These are phyloP conservation scores for Tetrapisispora phaffii DNA, from an alignment of 805 yeast genomes.

Conservation along the genomic window DNA sequence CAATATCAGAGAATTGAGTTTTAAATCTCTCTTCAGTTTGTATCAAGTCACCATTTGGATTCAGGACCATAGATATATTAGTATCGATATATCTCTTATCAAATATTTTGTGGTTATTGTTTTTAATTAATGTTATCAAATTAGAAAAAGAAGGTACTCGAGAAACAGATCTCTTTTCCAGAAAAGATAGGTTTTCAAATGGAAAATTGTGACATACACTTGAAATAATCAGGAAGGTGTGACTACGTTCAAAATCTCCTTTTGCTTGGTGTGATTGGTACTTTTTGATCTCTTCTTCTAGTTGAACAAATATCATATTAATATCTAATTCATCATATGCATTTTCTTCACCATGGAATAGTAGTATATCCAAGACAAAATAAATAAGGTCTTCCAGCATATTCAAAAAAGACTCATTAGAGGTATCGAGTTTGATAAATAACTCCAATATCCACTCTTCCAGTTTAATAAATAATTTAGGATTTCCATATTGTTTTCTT, in stretches of 20 bases:
- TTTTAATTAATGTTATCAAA: constrained; percentile 32
- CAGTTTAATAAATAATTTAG: constrained; percentile 27
- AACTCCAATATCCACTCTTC: constrained; percentile 42
- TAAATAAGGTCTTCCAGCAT: constrained; percentile 54
- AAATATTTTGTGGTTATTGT: constrained; percentile 4
- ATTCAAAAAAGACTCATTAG: constrained; percentile 20
- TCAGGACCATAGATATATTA: constrained; percentile 55
- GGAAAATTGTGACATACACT: constrained; percentile 62
- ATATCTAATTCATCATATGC: constrained; percentile 59
- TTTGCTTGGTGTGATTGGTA: constrained; percentile 12
- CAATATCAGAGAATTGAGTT: constrained; percentile 30
- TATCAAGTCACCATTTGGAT: constrained; percentile 71
- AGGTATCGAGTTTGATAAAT: constrained; percentile 38
- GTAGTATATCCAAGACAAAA: constrained; percentile 49
- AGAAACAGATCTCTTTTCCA: constrained; percentile 49
- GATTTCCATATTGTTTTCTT: constrained; percentile 27
- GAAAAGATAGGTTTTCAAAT: constrained; percentile 72
- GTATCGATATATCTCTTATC: constrained; percentile 15
- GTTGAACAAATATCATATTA: constrained; percentile 42
- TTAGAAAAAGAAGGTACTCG: constrained; percentile 60
- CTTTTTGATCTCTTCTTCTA: constrained; percentile 39
- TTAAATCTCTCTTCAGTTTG: constrained; percentile 55
- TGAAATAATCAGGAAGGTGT: constrained; percentile 63
- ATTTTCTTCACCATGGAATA: constrained; percentile 53
- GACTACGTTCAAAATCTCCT: constrained; percentile 28